phyloP scores from a whole-genome alignment of 345 rosid species.

The Turritis glabra region DNA sequence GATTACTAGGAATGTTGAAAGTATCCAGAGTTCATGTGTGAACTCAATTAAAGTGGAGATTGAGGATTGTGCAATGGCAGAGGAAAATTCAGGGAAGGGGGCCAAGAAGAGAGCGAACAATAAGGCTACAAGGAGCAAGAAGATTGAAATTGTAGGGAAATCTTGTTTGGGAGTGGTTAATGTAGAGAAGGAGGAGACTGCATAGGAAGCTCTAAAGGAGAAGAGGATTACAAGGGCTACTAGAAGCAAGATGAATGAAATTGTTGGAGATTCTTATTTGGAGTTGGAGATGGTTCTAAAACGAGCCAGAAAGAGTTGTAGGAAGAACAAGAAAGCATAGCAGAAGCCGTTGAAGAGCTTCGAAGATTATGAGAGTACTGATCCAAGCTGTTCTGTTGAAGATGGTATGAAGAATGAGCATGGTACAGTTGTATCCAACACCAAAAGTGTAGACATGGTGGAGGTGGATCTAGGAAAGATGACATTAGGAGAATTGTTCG shows the following conservation, averaged over 20 bases:
- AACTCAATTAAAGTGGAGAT: not conserved
- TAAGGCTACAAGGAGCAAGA: conserved; percentile 2
- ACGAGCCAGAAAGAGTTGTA: not conserved
- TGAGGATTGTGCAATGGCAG: not conserved
- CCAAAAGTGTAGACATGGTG: too few species aligned
- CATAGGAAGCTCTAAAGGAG: too few species aligned
- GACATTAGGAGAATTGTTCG: conserved; percentile 61
- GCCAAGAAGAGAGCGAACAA: not conserved
- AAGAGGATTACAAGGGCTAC: conserved; percentile 36
- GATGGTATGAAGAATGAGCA: not conserved
- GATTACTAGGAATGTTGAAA: conserved; percentile 3
- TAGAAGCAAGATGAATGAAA: conserved; percentile 29
- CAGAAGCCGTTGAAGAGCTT: not conserved
- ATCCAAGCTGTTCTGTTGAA: not conserved
- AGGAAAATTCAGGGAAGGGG: not conserved
- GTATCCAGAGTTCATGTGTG: not conserved
- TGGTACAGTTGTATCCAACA: too few species aligned
- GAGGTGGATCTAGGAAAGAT: conserved; percentile 46
- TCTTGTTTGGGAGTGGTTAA: not conserved
- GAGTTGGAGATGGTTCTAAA: not conserved
- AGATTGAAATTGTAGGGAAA: not conserved
- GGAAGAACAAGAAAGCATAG: conserved; percentile 9
- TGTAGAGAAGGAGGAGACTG: not conserved
- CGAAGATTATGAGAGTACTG: not conserved
- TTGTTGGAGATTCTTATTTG: conserved; percentile 10